phyloP scores from a whole-genome alignment of 495 filamentous ascomycete genomes.

The Penicillium silybi region DNA sequence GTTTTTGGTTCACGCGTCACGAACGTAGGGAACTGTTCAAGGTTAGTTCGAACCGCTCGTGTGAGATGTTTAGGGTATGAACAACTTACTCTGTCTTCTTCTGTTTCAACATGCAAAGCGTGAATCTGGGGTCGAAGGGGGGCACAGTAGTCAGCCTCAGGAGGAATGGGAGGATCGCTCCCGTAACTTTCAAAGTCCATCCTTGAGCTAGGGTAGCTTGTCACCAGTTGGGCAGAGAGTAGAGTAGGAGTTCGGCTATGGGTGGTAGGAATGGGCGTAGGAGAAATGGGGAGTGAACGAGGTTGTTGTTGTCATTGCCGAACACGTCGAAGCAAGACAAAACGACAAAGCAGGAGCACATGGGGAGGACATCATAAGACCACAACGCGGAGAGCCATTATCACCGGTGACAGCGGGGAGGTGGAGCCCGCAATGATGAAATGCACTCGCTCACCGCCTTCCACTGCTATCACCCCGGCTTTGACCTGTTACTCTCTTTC shows the following conservation, averaged over 20 bases:
- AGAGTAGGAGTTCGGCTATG: constrained; percentile 3
- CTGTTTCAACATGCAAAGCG: constrained; percentile 34
- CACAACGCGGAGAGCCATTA: constrained; percentile 5
- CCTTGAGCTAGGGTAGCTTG: constrained; percentile 5
- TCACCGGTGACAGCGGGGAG: constrained; percentile 13
- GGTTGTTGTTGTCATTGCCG: constrained; percentile 22
- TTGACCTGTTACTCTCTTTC: background rate
- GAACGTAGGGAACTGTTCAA: constrained; percentile 20
- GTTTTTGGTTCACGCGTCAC: background rate
- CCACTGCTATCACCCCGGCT: background rate
- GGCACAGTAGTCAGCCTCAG: background rate
- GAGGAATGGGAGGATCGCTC: background rate
- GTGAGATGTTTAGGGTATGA: constrained; percentile 2
- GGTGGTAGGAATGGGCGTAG: background rate
- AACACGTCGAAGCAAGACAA: background rate
- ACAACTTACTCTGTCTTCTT: constrained; percentile 32
- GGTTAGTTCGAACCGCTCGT: constrained; percentile 15
- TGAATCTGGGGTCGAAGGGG: constrained; percentile 12
- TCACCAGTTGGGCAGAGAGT: background rate
- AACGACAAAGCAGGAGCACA: background rate
- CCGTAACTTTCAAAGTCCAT: constrained; percentile 10
- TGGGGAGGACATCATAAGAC: constrained; percentile 18
- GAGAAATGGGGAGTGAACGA: background rate
- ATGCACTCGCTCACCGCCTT: constrained; percentile 20
- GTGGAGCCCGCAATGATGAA: constrained; percentile 20